Base-by-base conservation (phyloP, 176 grass and related monocot species). In the Triticum timopheevii region DNA sequence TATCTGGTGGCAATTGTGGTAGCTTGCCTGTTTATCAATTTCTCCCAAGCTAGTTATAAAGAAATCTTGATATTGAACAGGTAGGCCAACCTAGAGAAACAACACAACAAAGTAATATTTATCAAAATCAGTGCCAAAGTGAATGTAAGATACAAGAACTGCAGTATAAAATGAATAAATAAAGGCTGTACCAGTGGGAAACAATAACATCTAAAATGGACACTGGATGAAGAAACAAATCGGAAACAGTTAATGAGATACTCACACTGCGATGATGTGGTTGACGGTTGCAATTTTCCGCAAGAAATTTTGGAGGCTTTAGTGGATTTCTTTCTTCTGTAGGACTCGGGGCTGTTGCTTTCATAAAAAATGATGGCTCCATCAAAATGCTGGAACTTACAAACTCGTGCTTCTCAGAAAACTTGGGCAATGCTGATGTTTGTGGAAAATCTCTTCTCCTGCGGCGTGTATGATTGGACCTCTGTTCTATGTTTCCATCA, bases 1-100 rank as follows among this genome's bases (percentile, higher is more conserved):
- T 89, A 99, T 99, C 76, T 99, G 90, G 36, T 84, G 79, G 76
- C 69, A 90, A 64, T 86, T 86, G 82, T 99, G 92, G 84, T 96
- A 99, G 67, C 90, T 86, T 76, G 85, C 64, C 39, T 89, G 66
- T 76, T 83, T 88, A 91, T 99, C 90, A 50, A 96, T 92, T 91
- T 94, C 92, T 85, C 97, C 97, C 83, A 96, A 88, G 77, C 76
- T 91, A 35, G 92, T 86, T 50, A 99, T 82, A 86, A 91, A 99
- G 79, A 94, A 99, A 91, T 96, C 94, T 69, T 86, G 69, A 86
- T 84, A 96, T 89, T 99, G 97, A 82, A 99, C 79, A 82, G 94
- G 97, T 77, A 99, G 84, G 13, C 59, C 92, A 85, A 81, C 89
- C 97, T 99, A 90, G 65, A 91, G 87, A 64, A 87, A 85, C 79